Evolutionary conservation across 1,284 basidiomycete species (phyloP).

Genomic region (Ceratobasidium sp.): DNA sequence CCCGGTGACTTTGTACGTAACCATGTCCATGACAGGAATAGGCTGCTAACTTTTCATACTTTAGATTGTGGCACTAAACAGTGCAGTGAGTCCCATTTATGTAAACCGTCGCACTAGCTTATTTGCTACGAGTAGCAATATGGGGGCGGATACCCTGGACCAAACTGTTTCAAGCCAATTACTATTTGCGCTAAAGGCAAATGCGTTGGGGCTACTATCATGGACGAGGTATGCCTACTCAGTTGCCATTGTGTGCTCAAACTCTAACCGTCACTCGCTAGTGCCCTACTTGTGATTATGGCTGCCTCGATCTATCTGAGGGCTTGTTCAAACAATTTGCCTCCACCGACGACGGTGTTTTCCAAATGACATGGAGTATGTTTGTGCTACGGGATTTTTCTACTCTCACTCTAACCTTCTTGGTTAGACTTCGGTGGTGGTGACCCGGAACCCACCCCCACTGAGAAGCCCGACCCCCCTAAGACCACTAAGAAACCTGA

Average conservation of each 20-base stretch:
- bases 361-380: slow-evolving; percentile 42
- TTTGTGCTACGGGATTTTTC: background rate
- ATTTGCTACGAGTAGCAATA: slow-evolving; percentile 15
- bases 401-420: background rate
- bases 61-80: slow-evolving; percentile 42
- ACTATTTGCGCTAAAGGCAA: slow-evolving; percentile 55
- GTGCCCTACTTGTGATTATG: slow-evolving; percentile 42
- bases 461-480: slow-evolving; percentile 10
- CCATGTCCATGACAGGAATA: background rate
- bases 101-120: background rate
- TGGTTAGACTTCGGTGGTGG: slow-evolving; percentile 34
- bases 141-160: slow-evolving; percentile 47
- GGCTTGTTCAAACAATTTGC: slow-evolving; percentile 41
- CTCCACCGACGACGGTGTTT: slow-evolving; percentile 37
- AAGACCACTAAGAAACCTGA: slow-evolving; percentile 25
- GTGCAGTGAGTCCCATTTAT: slow-evolving; percentile 24
- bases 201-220: slow-evolving; percentile 51
- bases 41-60: background rate
- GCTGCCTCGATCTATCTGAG: slow-evolving; percentile 41
- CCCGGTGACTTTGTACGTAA: slow-evolving; percentile 27
- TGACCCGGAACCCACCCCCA: slow-evolving; percentile 9
- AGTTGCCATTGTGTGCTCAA: background rate
- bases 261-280: background rate
- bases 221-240: slow-evolving; percentile 48
- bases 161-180: slow-evolving; percentile 55